Evolutionary conservation across 192 early-diverging fungal species (phyloP).

Genomic region (Physocladia obscura): DNA sequence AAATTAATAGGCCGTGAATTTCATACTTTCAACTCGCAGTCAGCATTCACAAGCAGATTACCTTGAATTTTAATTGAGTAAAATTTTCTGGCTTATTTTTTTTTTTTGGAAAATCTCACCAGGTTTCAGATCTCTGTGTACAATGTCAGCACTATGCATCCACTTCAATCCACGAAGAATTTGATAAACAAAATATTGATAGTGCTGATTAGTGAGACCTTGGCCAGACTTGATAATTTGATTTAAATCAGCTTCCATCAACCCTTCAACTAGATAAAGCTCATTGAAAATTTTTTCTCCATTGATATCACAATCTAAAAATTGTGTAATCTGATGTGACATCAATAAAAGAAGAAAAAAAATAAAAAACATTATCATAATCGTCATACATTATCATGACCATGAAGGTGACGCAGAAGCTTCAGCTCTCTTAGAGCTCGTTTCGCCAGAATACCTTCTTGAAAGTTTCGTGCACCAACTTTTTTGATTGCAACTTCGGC

Average conservation of each 20-base stretch:
- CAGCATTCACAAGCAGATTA: constrained; percentile 95
- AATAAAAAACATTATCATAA: not conserved
- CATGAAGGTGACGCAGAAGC: constrained; percentile 86
- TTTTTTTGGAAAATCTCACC: constrained; percentile 42
- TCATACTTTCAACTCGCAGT: constrained; percentile 84
- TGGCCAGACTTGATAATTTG: constrained; percentile 84
- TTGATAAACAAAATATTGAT: constrained; percentile 91
- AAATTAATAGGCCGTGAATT: not conserved
- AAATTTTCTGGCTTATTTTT: too few relatives aligned
- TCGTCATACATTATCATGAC: constrained; percentile 79
- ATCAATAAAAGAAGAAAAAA: not conserved
- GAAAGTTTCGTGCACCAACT: constrained; percentile 74
- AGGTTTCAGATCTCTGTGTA: constrained; percentile 96
- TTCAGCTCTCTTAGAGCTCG: constrained; percentile 90
- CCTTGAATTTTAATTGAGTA: too few relatives aligned
- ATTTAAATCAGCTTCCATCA: constrained; percentile 89
- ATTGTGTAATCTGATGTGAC: constrained; percentile 49
- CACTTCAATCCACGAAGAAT: constrained; percentile 86
- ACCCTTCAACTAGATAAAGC: constrained; percentile 66
- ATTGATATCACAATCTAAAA: constrained; percentile 71
- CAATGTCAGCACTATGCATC: constrained; percentile 88
- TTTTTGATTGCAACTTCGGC: constrained; percentile 93
- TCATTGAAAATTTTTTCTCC: constrained; percentile 55
- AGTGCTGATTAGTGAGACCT: constrained; percentile 80
- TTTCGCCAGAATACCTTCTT: constrained; percentile 84